phyloP scores from a whole-genome alignment of 2,329 filamentous ascomycete genomes.

The Pyrenochaeta sp. region DNA sequence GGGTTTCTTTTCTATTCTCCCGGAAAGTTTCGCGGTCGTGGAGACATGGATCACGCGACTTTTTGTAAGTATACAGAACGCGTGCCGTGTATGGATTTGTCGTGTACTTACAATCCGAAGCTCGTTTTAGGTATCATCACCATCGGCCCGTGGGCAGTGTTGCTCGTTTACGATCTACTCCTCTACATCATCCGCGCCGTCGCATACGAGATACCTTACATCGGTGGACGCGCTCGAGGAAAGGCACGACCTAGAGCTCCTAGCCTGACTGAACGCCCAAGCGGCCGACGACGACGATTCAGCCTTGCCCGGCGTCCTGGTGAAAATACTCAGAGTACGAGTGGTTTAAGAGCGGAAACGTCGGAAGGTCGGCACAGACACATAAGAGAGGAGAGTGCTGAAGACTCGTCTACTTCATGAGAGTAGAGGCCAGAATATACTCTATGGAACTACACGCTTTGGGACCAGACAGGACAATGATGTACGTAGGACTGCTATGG shows the following conservation, averaged over 20 bases:
- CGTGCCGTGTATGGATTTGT: not conserved
- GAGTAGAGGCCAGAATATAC: no score
- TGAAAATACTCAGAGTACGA: conserved; percentile 27
- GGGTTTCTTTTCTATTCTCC: conserved; percentile 72
- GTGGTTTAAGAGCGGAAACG: conserved; percentile 21
- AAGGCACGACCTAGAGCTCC: conserved; percentile 67
- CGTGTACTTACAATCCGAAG: conserved; percentile 51
- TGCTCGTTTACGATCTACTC: conserved; percentile 69
- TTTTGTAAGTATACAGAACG: conserved; percentile 62
- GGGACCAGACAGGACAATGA: no score
- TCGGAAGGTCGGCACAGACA: conserved; percentile 37
- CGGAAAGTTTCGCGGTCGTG: conserved; percentile 62
- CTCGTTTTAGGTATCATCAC: conserved; percentile 66
- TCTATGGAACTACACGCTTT: no score
- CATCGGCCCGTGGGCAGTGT: conserved; percentile 66
- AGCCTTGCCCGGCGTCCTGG: conserved; percentile 48
- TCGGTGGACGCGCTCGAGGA: conserved; percentile 68
- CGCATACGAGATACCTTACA: conserved; percentile 65
- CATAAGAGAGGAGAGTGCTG: conserved; percentile 27
- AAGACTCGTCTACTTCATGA: conserved; percentile 9
- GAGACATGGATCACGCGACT: conserved; percentile 69
- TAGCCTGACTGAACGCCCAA: conserved; percentile 65
- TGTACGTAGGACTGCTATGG: no score
- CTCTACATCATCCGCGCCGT: conserved; percentile 67
- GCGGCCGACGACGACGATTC: conserved; percentile 56